Conservation (phyloP, 2,329 filamentous ascomycete species). For the Aspergillus eucalypticola region DNA sequence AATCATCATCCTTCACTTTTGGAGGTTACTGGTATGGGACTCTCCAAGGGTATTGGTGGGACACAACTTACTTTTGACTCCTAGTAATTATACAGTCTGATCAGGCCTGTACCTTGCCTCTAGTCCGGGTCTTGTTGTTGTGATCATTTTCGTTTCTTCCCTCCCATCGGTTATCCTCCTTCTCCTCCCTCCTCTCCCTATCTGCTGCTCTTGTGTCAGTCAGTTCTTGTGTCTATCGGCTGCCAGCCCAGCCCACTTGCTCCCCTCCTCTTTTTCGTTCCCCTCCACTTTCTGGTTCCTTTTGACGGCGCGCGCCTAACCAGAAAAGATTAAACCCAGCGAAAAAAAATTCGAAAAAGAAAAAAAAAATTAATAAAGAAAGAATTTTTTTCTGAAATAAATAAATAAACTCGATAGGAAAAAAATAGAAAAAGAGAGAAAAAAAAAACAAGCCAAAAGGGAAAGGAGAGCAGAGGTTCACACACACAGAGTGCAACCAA, state of each 20-base stretch:
- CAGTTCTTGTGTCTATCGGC: constrained; percentile 10
- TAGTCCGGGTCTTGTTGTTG: background rate
- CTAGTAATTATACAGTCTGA: background rate
- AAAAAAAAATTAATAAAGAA: constrained; percentile 5
- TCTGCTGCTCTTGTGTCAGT: background rate
- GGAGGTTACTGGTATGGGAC: too few species aligned
- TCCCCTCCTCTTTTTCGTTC: constrained; percentile 15
- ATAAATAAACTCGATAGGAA: background rate
- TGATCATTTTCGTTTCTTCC: background rate
- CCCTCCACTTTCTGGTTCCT: constrained; percentile 20
- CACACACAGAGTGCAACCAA: constrained; percentile 1
- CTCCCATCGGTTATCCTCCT: too few species aligned
- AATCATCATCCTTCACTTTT: background rate
- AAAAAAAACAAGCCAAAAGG: constrained; percentile 5
- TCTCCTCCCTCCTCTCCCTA: too few species aligned
- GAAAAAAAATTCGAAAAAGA: constrained; percentile 5
- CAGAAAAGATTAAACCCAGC: constrained; percentile 4
- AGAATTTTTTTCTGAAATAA: background rate
- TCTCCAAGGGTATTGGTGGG: too few species aligned
- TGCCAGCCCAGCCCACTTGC: constrained; percentile 20
- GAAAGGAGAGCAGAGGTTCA: constrained; percentile 1
- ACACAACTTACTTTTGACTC: too few species aligned
- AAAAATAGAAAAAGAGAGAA: background rate
- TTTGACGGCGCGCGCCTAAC: constrained; percentile 17
- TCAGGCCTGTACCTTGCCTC: background rate